Percentiles rank a stretch among this genome's conserved stretches.
These are phyloP conservation scores for Rhodomyrtus tomentosa DNA, from an alignment of 345 rosid species.

Conservation along the genomic window DNA sequence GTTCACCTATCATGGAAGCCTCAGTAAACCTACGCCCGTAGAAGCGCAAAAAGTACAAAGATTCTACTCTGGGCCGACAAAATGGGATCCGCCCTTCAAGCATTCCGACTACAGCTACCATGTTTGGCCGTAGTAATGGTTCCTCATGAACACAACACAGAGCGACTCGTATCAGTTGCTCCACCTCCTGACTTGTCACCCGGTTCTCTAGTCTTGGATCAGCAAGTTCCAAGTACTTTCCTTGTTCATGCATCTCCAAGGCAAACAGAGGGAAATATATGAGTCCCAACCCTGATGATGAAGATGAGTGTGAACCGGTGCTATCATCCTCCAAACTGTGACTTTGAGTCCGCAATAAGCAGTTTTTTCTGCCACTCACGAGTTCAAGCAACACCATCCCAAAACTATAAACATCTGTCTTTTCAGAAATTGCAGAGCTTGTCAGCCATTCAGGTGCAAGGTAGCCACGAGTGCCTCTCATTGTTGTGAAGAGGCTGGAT, in stretches of 20 bases:
- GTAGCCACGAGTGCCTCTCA: conserved; percentile 87
- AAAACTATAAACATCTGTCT: conserved; percentile 76
- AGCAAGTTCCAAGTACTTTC: conserved; percentile 63
- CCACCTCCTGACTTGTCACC: conserved; percentile 44
- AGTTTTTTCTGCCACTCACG: conserved; percentile 67
- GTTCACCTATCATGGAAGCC: conserved; percentile 48
- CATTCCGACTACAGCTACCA: conserved; percentile 59
- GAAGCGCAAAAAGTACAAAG: conserved; percentile 74
- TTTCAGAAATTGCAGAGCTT: conserved; percentile 62
- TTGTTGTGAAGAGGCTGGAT: conserved; percentile 57
- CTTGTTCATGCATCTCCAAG: conserved; percentile 76
- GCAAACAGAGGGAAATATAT: conserved; percentile 74
- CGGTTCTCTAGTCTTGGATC: conserved; percentile 75
- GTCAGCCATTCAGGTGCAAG: conserved; percentile 87
- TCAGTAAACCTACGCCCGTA: conserved; percentile 74
- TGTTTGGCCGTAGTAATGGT: conserved; percentile 45
- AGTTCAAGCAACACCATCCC: conserved; percentile 80
- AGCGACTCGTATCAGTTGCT: conserved; percentile 42
- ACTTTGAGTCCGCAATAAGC: conserved; percentile 30
- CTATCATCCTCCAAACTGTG: conserved; percentile 27
- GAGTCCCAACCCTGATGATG: conserved; percentile 22
- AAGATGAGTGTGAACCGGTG: conserved; percentile 22
- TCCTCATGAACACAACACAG: conserved; percentile 74
- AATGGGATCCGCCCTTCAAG: conserved; percentile 56
- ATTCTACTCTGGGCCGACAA: conserved; percentile 55